Evolutionary conservation across 371 early-diverging fungal genomes (phyloP).

Genomic region (Modicella reniformis): DNA sequence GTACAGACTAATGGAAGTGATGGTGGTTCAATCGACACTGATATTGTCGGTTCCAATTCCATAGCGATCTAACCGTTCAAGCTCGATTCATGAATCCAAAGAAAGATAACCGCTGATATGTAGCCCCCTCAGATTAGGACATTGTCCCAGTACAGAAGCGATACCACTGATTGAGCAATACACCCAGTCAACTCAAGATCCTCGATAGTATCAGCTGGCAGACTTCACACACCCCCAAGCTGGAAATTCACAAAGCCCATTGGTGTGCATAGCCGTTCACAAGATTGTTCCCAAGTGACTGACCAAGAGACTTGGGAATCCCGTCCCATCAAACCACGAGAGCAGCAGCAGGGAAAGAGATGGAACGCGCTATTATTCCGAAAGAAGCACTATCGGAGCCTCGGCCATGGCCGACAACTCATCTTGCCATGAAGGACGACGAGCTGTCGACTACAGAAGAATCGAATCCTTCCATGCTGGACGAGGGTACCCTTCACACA

Average conservation of each 20-base stretch:
- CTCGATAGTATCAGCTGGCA: too few relatives aligned
- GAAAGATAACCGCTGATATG: too few relatives aligned
- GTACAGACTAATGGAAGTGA: too few relatives aligned
- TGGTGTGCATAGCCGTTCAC: slow-evolving; percentile 34
- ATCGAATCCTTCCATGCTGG: slow-evolving; percentile 1
- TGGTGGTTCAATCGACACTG: too few relatives aligned
- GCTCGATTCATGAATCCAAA: too few relatives aligned
- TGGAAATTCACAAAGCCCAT: too few relatives aligned
- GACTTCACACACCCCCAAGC: slow-evolving; percentile 41
- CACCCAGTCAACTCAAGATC: too few relatives aligned
- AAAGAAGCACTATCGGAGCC: slow-evolving; percentile 29
- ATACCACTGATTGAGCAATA: too few relatives aligned
- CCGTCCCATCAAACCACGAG: slow-evolving; percentile 21
- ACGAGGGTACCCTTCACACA: slow-evolving; percentile 19
- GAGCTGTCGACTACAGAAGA: slow-evolving; percentile 13
- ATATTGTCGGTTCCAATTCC: too few relatives aligned
- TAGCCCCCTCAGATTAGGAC: too few relatives aligned
- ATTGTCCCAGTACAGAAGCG: too few relatives aligned
- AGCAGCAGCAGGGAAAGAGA: slow-evolving; percentile 11
- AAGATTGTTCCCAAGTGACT: slow-evolving; percentile 32
- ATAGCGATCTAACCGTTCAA: too few relatives aligned
- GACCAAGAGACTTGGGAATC: slow-evolving; percentile 36
- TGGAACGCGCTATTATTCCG: slow-evolving; percentile 17
- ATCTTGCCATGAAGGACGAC: slow-evolving; percentile 14
- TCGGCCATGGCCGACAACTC: slow-evolving; percentile 4